Percentiles rank a stretch among this genome's conserved stretches.
Evolutionary conservation across 1,139 yeast species (phyloP).

Genomic region (Suhomyces wounanorum): DNA sequence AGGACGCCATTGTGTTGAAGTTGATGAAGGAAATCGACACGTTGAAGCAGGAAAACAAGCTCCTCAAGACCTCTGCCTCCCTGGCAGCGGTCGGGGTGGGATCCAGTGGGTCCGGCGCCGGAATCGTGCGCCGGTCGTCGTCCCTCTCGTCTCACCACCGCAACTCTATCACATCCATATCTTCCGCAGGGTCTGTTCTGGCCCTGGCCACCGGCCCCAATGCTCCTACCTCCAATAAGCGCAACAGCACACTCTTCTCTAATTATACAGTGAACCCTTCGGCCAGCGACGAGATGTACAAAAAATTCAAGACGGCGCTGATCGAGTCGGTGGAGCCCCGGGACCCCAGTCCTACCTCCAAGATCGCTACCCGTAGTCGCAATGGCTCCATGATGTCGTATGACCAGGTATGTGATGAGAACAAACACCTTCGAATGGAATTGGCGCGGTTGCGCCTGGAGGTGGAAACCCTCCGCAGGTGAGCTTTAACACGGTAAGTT

Average conservation of each 20-base stretch:
- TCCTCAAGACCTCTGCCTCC: conserved; percentile 20
- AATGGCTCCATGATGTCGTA: conserved; percentile 15
- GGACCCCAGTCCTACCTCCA: conserved; percentile 17
- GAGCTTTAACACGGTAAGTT: background rate
- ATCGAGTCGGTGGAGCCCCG: conserved; percentile 8
- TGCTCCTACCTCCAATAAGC: conserved; percentile 13
- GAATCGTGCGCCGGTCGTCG: conserved; percentile 16
- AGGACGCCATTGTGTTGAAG: conserved; percentile 63
- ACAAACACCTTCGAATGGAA: conserved; percentile 17
- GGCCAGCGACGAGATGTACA: conserved; percentile 14
- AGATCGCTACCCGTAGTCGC: conserved; percentile 14
- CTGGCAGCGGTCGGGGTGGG: background rate
- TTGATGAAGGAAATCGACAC: conserved; percentile 56
- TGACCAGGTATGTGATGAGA: conserved; percentile 18
- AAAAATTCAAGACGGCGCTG: conserved; percentile 12
- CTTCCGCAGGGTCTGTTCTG: conserved; percentile 8
- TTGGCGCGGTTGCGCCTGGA: conserved; percentile 17
- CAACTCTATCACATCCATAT: conserved; percentile 17
- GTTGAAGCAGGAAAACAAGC: conserved; percentile 53
- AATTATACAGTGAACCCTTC: conserved; percentile 14
- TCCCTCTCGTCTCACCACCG: conserved; percentile 19
- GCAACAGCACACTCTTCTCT: conserved; percentile 16
- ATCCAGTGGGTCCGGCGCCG: conserved; percentile 1
- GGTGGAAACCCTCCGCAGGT: conserved; percentile 8
- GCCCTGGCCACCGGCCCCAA: conserved; percentile 9